Evolutionary conservation across 78 protist species (phyloP).

Genomic region (Dictyostelium intermedium): DNA sequence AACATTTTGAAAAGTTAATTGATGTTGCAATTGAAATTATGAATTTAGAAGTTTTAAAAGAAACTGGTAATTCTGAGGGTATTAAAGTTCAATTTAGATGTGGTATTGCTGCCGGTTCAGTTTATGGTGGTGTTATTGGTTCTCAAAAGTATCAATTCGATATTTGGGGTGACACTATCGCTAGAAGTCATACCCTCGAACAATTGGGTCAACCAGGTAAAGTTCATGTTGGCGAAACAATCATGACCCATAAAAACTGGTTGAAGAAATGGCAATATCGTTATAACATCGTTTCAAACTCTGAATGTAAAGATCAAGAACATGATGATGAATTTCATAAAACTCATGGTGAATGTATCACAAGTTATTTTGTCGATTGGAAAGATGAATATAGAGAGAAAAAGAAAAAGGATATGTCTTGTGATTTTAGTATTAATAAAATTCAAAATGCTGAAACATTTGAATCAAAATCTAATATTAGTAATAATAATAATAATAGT

Average conservation of each 20-base stretch:
- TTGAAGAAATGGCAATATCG: background rate
- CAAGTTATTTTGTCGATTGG: background rate
- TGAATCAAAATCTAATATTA: background rate
- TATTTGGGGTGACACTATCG: conserved; percentile 78
- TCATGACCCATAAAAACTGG: background rate
- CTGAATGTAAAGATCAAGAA: background rate
- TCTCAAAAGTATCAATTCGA: conserved; percentile 57
- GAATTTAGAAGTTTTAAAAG: background rate
- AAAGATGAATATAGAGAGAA: background rate
- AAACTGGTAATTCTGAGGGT: background rate
- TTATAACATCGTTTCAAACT: background rate
- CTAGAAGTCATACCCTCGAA: conserved; percentile 54
- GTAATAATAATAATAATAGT: background rate
- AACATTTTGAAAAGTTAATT: background rate
- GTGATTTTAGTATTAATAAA: background rate
- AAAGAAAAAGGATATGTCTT: background rate
- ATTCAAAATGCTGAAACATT: background rate
- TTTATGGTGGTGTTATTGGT: conserved; percentile 81
- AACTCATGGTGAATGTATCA: background rate
- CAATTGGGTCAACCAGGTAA: conserved; percentile 50
- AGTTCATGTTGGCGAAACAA: conserved; percentile 43
- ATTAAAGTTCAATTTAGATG: conserved; percentile 31
- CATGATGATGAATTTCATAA: background rate
- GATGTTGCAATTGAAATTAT: conserved; percentile 44
- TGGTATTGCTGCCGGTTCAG: conserved; percentile 78